phyloP scores from a whole-genome alignment of 495 filamentous ascomycete genomes.

The Pseudotulostoma volvatum region DNA sequence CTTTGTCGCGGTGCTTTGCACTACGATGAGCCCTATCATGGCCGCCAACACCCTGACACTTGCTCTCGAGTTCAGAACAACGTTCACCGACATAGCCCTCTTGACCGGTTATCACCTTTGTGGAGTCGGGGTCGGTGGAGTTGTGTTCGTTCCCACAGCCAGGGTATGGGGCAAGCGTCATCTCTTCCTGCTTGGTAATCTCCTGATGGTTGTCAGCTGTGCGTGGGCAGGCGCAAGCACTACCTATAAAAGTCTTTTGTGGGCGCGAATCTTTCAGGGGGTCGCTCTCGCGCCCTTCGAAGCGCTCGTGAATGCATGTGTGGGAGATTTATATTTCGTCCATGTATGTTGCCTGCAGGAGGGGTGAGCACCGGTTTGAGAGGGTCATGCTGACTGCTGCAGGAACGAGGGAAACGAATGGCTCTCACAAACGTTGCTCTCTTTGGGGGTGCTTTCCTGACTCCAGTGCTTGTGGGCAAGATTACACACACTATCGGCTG shows the following conservation, averaged over 20 bases:
- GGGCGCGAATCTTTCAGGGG: slow-evolving; percentile 60
- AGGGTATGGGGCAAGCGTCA: slow-evolving; percentile 87
- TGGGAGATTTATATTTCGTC: slow-evolving; percentile 63
- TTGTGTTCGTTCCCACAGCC: slow-evolving; percentile 75
- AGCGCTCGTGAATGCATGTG: slow-evolving; percentile 56
- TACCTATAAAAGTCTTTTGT: slow-evolving; percentile 54
- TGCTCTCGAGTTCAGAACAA: slow-evolving; percentile 36
- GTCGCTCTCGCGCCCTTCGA: slow-evolving; percentile 64
- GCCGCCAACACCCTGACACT: slow-evolving; percentile 73
- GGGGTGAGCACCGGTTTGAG: neutral
- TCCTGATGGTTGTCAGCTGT: slow-evolving; percentile 54
- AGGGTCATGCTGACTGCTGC: neutral
- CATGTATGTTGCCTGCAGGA: slow-evolving; percentile 41
- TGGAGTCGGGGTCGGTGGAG: slow-evolving; percentile 63
- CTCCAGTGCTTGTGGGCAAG: slow-evolving; percentile 73
- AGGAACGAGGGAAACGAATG: slow-evolving; percentile 79
- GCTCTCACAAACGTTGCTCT: slow-evolving; percentile 75
- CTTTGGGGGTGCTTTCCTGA: slow-evolving; percentile 86
- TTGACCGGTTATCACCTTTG: slow-evolving; percentile 80
- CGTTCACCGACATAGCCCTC: slow-evolving; percentile 57
- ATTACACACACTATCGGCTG: slow-evolving; percentile 63
- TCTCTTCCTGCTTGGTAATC: slow-evolving; percentile 61
- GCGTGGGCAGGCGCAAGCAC: slow-evolving; percentile 63
- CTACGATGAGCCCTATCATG: slow-evolving; percentile 65
- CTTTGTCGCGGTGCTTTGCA: slow-evolving; percentile 62